Evolutionary conservation across 2,329 filamentous ascomycete genomes (phyloP), one percentile per base, ranked within the genome.

Genomic region (Chaetomiaceae sp.): DNA sequence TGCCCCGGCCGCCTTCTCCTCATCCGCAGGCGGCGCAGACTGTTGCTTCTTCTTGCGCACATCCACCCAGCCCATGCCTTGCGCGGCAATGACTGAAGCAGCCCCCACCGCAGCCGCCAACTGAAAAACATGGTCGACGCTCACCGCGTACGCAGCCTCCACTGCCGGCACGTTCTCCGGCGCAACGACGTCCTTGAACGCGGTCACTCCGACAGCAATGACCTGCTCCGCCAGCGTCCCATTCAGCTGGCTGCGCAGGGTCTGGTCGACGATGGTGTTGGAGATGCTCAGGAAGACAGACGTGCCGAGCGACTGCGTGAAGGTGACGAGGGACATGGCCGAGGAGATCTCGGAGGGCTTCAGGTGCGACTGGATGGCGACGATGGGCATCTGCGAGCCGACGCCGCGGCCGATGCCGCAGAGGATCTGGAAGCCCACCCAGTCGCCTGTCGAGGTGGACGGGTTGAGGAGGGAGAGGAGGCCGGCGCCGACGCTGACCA

Each of bases 391-490:
- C 14, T 32, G 29, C 29, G 15, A n/a, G 7, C 29, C 29, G n/a
- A 32, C 7, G 12, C 29, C 29, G 7, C 29, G 29, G 29, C 29
- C 29, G 11, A 32, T 6, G 15, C 29, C 29, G 14, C 29, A 26
- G n/a, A 42, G 24, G 20, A 42, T 26, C 30, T 42, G 39, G 14
- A 34, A 34, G 12, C 39, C 39, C 8, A 42, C 32, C 39, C 39
- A 42, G n/a, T 26, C 14, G 19, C 29, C 39, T 6, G 39, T 42
- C n/a, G 39, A 24, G 6, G 39, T 35, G 22, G 12, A n/a, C 5
- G 39, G 39, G 14, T 19, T 15, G 14, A 42, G 12, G 8, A 36
- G 39, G 9, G 29, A 33, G 5, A 46, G n/a, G 4, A 40, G 35
- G 18, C 43, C 43, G n/a, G 36, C 17, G n/a, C 43, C 43, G 14